Evolutionary conservation across 257 asterid species (phyloP).

Genomic region (Eustoma russellianum): DNA sequence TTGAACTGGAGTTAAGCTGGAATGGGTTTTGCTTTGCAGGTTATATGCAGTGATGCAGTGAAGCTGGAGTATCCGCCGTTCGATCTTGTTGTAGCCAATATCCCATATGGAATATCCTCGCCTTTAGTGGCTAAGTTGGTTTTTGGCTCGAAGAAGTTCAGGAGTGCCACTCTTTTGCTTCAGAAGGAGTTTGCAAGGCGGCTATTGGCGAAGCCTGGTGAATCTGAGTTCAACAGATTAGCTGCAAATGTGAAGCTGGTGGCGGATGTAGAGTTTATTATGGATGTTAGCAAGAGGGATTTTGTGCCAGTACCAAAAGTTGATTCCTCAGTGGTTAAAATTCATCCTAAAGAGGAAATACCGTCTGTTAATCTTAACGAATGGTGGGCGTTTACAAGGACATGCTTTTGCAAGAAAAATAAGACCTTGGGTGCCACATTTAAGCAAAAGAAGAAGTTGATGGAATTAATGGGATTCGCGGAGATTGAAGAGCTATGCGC

Average conservation of each 20-base stretch:
- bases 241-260: conserved; percentile 72
- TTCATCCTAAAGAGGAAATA: conserved; percentile 49
- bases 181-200: conserved; percentile 88
- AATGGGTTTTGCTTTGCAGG: conserved; percentile 28
- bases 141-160: conserved; percentile 47
- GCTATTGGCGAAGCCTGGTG: conserved; percentile 77
- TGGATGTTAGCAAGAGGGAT: conserved; percentile 89
- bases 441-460: conserved; percentile 70
- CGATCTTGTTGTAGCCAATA: conserved; percentile 90
- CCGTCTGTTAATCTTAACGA: conserved; percentile 60
- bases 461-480: conserved; percentile 55
- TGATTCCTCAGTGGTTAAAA: conserved; percentile 73
- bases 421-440: conserved; percentile 83
- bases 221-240: conserved; percentile 67
- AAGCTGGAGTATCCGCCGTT: conserved; percentile 61
- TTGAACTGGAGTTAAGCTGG: neutral
- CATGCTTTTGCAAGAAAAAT: conserved; percentile 76
- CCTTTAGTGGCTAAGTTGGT: conserved; percentile 71
- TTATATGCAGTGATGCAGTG: conserved; percentile 64
- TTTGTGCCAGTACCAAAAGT: conserved; percentile 80
- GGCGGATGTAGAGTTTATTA: conserved; percentile 70
- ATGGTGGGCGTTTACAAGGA: conserved; percentile 85
- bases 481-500: conserved; percentile 10
- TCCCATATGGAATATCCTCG: conserved; percentile 82
- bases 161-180: conserved; percentile 69